These are phyloP conservation scores for Candida verbasci DNA, from an alignment of 805 yeast species.

Conservation along the genomic window DNA sequence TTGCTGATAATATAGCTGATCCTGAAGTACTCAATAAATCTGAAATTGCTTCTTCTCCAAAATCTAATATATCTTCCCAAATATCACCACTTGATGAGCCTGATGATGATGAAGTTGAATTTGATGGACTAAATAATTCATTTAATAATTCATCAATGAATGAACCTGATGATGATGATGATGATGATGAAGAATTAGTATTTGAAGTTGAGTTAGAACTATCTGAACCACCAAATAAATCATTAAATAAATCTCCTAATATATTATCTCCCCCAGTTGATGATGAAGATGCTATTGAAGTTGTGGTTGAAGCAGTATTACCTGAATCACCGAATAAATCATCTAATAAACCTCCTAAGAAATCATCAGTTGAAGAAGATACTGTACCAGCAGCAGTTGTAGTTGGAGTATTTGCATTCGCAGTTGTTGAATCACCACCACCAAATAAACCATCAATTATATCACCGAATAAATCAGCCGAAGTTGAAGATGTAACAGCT, in stretches of 20 bases:
- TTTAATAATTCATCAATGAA: slow-evolving; percentile 5
- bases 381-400: neutral
- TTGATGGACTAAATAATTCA: slow-evolving; percentile 3
- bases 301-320: neutral
- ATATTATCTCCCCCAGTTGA: slow-evolving; percentile 1
- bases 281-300: neutral
- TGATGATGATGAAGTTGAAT: neutral
- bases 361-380: neutral
- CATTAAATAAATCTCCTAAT: slow-evolving; percentile 6
- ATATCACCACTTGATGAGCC: neutral
- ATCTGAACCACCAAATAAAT: slow-evolving; percentile 2
- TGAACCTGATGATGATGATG: slow-evolving; percentile 6
- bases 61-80: neutral
- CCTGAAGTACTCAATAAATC: slow-evolving; percentile 5
- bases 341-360: neutral
- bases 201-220: neutral
- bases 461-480: slow-evolving; percentile 3
- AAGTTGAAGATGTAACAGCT: slow-evolving; percentile 1
- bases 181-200: neutral
- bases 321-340: slow-evolving; percentile 3
- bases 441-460: slow-evolving; percentile 1
- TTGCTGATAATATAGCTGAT: slow-evolving; percentile 1
- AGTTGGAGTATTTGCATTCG: slow-evolving; percentile 2
- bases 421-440: neutral
- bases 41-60: slow-evolving; percentile 4